Base-by-base conservation (phyloP, 2,329 filamentous ascomycete genomes). In the Cercospora sp. region DNA sequence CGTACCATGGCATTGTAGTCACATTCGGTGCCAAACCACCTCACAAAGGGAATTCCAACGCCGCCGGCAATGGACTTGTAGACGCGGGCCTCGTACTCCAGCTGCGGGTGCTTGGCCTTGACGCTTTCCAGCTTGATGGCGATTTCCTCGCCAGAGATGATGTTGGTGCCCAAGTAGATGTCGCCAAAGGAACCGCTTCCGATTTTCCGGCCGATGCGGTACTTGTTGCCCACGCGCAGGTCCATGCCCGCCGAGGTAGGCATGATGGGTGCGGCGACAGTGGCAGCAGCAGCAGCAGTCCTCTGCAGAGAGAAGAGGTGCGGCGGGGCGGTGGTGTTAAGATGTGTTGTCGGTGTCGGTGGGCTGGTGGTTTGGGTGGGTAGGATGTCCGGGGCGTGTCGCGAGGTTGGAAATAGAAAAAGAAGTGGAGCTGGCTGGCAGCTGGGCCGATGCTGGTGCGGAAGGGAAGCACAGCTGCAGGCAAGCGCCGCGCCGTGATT, bases 51-150 rank as follows among this genome's bases (percentile, higher is more conserved):
- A 73, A 99, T 99, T 69, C 95, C 95, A 76, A 98, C 95, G 81
- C 95, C 95, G 74, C 95, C 95, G 66, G 95, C 95, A 61, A 99
- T 92, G 26, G 88, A 90, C 79, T 90, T 90, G 86, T 90, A 94
- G 77, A 98, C 94, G 76, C 94, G 93, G 67, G 95, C 95, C 83
- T 99, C 95, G 86, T 98, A 98, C 83, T 98, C 95, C 71, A 99
- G 89, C 83, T 98, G 95, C 67, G 95, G 95, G 82, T 98, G 95
- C 87, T 99, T 98, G 80, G 95, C 94, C 88, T 99, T 99, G 84
- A 98, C 94, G 74, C 92, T 97, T 84, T 99, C 95, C 69, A 99
- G 92, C 86, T 99, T 99, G 86, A 99, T 99, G 80, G 95, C 95
- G 77, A 99, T 98, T 83, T 99, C 95, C 82, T 99, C 95, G 71